Conservation (phyloP, 225 moss, liverwort and hornwort genomes). For the Climacium dendroides region DNA sequence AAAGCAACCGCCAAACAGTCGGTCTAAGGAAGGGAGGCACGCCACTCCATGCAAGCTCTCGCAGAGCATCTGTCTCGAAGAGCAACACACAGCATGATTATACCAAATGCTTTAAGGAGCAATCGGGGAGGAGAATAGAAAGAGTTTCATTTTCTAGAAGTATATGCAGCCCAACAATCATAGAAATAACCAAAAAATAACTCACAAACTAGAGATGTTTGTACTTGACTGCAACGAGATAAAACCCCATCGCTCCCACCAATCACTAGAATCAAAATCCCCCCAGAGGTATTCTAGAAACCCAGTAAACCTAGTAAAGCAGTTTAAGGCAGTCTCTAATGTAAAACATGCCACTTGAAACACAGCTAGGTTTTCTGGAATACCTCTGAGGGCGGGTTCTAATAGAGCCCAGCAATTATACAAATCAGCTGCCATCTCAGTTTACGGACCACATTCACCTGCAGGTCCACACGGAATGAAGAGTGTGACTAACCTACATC, state of each 20-base stretch:
- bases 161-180: background rate
- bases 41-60: conserved; percentile 99
- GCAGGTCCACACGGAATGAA: background rate
- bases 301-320: background rate
- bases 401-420: background rate
- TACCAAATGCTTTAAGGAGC: background rate
- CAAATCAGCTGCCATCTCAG: background rate
- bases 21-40: conserved; percentile 83
- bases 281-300: background rate
- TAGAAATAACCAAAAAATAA: background rate
- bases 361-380: background rate
- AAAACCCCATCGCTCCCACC: background rate
- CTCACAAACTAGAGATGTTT: background rate
- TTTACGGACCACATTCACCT: background rate
- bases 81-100: background rate
- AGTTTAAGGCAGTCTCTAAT: background rate
- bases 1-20: conserved; percentile 86
- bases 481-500: conserved; percentile 58
- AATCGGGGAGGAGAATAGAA: background rate
- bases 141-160: background rate
- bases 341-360: background rate
- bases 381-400: background rate
- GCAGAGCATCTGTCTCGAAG: conserved; percentile 60
- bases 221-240: background rate
- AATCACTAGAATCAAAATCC: background rate